phyloP scores from a whole-genome alignment of 441 rosid genomes.

The Gossypium aridum region DNA sequence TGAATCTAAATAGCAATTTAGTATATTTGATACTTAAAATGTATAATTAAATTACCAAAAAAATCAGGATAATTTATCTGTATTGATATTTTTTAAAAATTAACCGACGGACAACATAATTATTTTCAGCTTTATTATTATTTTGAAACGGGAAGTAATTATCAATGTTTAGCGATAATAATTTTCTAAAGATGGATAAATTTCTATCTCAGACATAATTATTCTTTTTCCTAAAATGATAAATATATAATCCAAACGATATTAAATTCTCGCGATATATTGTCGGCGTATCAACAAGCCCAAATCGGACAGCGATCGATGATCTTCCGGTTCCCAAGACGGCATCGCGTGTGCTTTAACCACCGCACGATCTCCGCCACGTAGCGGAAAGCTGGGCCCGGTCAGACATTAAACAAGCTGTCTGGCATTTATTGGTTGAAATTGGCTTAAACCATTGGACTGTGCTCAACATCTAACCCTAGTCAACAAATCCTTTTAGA shows the following conservation, averaged over 20 bases:
- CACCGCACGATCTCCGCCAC: constrained; percentile 22
- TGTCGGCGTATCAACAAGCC: constrained; percentile 42
- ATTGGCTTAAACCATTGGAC: neutral
- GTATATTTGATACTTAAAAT: too few species aligned
- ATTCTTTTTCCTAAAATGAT: neutral
- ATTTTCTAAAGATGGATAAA: too few species aligned
- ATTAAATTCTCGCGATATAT: constrained; percentile 32
- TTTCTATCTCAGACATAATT: too few species aligned
- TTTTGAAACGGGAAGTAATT: too few species aligned
- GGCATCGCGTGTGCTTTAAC: neutral
- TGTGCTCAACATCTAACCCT: constrained; percentile 12
- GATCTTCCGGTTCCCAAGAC: neutral
- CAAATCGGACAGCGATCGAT: constrained; percentile 10
- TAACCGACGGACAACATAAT: too few species aligned
- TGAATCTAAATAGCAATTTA: too few species aligned
- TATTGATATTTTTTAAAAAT: too few species aligned
- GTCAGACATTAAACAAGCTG: constrained; percentile 16
- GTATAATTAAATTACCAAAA: too few species aligned
- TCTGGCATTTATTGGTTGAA: constrained; percentile 32
- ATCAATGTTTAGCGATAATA: too few species aligned
- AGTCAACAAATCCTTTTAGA: neutral
- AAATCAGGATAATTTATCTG: too few species aligned
- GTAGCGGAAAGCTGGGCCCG: constrained; percentile 18
- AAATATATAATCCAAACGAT: neutral
- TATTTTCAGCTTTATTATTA: too few species aligned